These are phyloP conservation scores for Amylocarpus encephaloides DNA, from an alignment of 2,329 filamentous ascomycete species.

Conservation along the genomic window DNA sequence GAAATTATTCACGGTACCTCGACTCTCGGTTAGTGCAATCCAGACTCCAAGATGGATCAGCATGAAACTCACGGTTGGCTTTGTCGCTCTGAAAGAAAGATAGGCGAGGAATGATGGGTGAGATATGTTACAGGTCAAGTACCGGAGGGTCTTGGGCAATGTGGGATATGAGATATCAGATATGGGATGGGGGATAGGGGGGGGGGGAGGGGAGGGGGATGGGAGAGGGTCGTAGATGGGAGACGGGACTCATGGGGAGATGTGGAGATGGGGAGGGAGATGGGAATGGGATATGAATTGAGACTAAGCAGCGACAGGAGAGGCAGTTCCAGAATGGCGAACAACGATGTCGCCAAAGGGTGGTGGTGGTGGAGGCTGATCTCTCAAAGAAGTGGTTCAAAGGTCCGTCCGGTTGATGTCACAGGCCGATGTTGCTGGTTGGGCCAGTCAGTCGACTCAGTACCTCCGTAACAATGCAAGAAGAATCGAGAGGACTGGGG, in stretches of 20 bases:
- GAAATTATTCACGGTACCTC: slow-evolving; percentile 1
- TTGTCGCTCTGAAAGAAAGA: not conserved
- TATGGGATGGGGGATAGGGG: no score
- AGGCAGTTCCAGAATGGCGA: slow-evolving; percentile 10
- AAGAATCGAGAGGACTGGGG: not conserved
- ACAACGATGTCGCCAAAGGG: slow-evolving; percentile 12
- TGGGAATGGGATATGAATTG: no score
- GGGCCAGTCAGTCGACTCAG: no score
- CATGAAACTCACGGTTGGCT: not conserved
- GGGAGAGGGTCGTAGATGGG: no score
- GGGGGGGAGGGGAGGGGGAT: no score
- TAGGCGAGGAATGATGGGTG: slow-evolving; percentile 16
- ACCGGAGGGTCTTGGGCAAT: slow-evolving; percentile 11
- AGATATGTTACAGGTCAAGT: slow-evolving; percentile 8
- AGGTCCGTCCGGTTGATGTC: slow-evolving; percentile 26
- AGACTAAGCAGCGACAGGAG: slow-evolving; percentile 10
- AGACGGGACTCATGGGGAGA: no score
- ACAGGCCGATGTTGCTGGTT: slow-evolving; percentile 20
- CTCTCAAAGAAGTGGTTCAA: slow-evolving; percentile 27
- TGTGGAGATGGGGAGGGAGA: no score
- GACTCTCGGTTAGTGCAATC: slow-evolving; percentile 1
- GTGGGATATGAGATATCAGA: slow-evolving; percentile 17
- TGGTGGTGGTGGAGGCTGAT: slow-evolving; percentile 28
- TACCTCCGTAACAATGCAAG: not conserved
- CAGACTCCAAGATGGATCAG: slow-evolving; percentile 3